phyloP scores from a whole-genome alignment of 495 filamentous ascomycete genomes.

The Podospora pseudoanserina region DNA sequence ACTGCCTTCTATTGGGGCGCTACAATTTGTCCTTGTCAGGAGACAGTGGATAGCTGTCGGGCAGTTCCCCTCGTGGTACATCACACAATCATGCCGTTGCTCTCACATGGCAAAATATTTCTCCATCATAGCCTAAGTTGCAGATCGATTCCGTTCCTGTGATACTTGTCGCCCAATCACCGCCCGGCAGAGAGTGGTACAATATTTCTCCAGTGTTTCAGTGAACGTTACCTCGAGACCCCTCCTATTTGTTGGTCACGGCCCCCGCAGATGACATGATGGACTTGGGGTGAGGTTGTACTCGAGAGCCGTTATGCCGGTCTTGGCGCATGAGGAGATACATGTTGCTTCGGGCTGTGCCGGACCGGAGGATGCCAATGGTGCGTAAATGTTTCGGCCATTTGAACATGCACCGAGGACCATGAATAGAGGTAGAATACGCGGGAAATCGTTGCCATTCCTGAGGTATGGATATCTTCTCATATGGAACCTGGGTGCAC shows the following conservation, averaged over 20 bases:
- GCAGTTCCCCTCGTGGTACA: background rate
- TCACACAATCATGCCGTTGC: background rate
- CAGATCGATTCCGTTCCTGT: background rate
- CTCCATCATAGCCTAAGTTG: constrained; percentile 6
- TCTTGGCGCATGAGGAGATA: background rate
- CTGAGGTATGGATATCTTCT: no score
- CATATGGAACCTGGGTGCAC: no score
- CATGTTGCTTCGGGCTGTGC: background rate
- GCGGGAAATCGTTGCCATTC: no score
- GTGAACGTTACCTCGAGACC: background rate
- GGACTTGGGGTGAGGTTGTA: background rate
- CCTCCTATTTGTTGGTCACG: background rate
- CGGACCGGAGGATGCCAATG: background rate
- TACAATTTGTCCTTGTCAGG: constrained; percentile 3
- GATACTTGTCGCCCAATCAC: background rate
- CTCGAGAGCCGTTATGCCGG: background rate
- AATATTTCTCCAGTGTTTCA: constrained; percentile 1
- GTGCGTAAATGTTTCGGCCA: background rate
- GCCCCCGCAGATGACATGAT: background rate
- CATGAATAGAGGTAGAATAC: no score
- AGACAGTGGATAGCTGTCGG: background rate
- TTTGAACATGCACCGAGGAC: background rate
- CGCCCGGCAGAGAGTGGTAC: background rate
- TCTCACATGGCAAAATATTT: constrained; percentile 5
- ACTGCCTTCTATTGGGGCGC: background rate